Base-by-base conservation (phyloP, 169 alveolate genomes). In the Haemoproteus tartakovskyi region DNA sequence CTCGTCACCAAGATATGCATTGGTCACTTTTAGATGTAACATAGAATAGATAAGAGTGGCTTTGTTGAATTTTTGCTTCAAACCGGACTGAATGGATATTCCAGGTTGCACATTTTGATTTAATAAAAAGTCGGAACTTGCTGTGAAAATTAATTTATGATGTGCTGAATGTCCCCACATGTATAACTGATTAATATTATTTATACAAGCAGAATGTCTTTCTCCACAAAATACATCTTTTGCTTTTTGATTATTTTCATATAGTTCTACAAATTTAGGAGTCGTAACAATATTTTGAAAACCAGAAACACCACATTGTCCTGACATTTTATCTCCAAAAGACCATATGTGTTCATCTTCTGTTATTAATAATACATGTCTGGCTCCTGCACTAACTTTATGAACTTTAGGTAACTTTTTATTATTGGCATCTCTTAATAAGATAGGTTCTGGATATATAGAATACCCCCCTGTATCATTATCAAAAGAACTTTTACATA, bases 131-230 rank as follows among this genome's bases (percentile, higher is more conserved):
- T 91, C 95, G 18, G 90, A 88, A 0, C 91, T 62, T 9, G 92
- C 85, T 5, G 95, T 91, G 81, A 87, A 90, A 6, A 91, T 91
- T 46, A 91, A 64, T 63, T 91, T 91, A 79, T 91, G 95, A 36
- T 79, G 67, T n/a, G 95, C 85, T 4, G 95, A 91, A 80, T 91
- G 93, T 4, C 95, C 95, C 95, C 95, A 91, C 59, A 88, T 62
- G 62, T 78, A 91, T 12, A 91, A 89, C 37, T 91, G 95, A 62
- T 85, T 81, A 4, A 90, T 87, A 54, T 63, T 60, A 27, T 84
- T 81, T 19, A 90, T 83, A 38, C 93, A 84, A 6, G 94, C 95
- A 5, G 94, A 89, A 45, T 90, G 94, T n/a, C 92, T 59, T 37
- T 82, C 85, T 24, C 95, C 95, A 47, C 92, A 86, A 22, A 79